phyloP scores from a whole-genome alignment of 1,284 basidiomycete genomes.

The Leccinum olivaceoglutinosum region DNA sequence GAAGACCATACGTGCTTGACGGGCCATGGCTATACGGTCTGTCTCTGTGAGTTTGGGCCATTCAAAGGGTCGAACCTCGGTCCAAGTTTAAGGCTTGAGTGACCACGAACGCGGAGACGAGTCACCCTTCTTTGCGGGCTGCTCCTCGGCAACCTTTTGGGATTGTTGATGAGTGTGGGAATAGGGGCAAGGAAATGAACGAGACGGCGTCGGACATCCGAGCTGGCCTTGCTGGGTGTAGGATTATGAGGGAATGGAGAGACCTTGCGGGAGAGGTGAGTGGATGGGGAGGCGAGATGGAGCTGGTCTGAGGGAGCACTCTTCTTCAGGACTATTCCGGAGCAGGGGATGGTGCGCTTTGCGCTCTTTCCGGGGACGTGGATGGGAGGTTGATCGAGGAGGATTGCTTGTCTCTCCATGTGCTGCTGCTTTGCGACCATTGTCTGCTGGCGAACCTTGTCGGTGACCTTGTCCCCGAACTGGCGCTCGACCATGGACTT shows the following conservation, averaged over 20 bases:
- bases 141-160: conserved; percentile 46
- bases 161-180: conserved; percentile 1
- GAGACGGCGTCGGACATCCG: conserved; percentile 40
- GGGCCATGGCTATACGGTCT: conserved; percentile 43
- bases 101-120: conserved; percentile 39
- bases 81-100: conserved; percentile 53
- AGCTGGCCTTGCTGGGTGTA: conserved; percentile 12
- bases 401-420: conserved; percentile 44
- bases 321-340: conserved; percentile 30
- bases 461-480: conserved; percentile 45
- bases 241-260: conserved; percentile 25
- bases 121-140: conserved; percentile 31
- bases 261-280: conserved; percentile 23
- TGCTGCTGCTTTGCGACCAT: conserved; percentile 53
- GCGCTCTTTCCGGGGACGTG: conserved; percentile 17
- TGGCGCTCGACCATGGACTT: conserved; percentile 61
- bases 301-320: conserved; percentile 29
- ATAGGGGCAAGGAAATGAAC: conserved; percentile 47
- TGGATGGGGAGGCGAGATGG: conserved; percentile 21
- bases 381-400: conserved; percentile 40
- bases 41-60: conserved; percentile 43
- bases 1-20: conserved; percentile 44
- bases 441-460: conserved; percentile 52
- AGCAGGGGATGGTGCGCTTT: conserved; percentile 32
- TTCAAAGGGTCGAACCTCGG: conserved; percentile 62